phyloP scores from a whole-genome alignment of 2,329 filamentous ascomycete species.

The Cladobotryum protrusum region DNA sequence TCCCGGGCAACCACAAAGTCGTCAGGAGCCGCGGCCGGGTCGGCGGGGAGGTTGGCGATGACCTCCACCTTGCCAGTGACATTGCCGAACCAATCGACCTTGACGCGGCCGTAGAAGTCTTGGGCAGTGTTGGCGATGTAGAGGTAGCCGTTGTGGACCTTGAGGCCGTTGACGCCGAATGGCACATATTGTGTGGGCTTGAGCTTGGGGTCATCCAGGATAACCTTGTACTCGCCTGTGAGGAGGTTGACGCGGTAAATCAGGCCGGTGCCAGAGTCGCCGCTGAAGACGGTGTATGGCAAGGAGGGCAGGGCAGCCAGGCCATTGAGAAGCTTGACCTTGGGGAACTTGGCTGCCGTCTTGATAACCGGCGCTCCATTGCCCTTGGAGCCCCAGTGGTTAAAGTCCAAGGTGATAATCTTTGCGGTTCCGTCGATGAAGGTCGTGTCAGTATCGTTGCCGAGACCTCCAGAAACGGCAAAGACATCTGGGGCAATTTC shows the following conservation, averaged over 20 bases:
- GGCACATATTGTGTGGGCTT: conserved; percentile 7
- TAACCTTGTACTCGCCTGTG: conserved; percentile 13
- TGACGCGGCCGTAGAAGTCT: conserved; percentile 11
- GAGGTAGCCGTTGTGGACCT: conserved; percentile 12
- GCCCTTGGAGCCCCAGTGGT: not conserved
- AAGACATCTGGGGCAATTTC: conserved; percentile 15
- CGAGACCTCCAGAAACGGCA: conserved; percentile 15
- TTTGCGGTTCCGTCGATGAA: conserved; percentile 9
- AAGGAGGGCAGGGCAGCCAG: conserved; percentile 14
- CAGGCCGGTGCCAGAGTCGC: conserved; percentile 15
- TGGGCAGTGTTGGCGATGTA: conserved; percentile 18
- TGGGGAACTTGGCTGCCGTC: conserved; percentile 8
- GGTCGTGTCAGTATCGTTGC: conserved; percentile 6
- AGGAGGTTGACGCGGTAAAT: conserved; percentile 13
- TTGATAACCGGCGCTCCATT: conserved; percentile 1
- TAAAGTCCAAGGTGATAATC: conserved; percentile 14
- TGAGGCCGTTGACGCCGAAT: conserved; percentile 18
- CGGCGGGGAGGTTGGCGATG: conserved; percentile 1
- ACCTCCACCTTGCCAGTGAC: conserved; percentile 8
- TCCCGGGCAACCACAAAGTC: conserved; percentile 14
- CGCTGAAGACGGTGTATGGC: conserved; percentile 16
- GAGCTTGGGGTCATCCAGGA: conserved; percentile 10
- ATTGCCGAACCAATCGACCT: conserved; percentile 8
- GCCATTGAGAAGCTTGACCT: conserved; percentile 17
- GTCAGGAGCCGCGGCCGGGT: conserved; percentile 9